Evolutionary conservation across 176 grass and related monocot genomes (phyloP).

Genomic region (Calamus simplicifolius): DNA sequence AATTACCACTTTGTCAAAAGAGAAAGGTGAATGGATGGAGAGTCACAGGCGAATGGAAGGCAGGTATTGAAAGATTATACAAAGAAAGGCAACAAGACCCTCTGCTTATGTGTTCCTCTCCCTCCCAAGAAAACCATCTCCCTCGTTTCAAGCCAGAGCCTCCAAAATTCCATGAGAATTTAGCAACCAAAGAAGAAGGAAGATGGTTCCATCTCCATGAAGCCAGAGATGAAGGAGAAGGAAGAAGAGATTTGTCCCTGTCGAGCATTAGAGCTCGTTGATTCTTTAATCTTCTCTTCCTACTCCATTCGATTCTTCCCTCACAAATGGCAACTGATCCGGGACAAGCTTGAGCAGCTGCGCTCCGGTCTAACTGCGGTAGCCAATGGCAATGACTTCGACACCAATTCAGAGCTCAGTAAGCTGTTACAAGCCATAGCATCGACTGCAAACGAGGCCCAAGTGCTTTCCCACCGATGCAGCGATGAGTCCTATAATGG

Average conservation of each 20-base stretch:
- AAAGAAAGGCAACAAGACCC: no score
- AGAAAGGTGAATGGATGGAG: no score
- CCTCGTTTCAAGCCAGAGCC: no score
- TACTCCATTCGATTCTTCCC: conserved; percentile 53
- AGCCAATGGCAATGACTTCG: neutral
- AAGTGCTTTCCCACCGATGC: conserved; percentile 43
- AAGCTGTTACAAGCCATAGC: conserved; percentile 25
- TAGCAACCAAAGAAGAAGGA: neutral
- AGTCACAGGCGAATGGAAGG: no score
- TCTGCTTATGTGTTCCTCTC: no score
- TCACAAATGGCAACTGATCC: conserved; percentile 68
- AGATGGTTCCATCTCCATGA: neutral
- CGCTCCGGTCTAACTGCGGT: conserved; percentile 27
- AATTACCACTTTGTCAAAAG: no score
- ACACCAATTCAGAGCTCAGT: conserved; percentile 11
- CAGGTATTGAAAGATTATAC: no score
- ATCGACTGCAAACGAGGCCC: conserved; percentile 19
- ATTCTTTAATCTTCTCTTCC: conserved; percentile 28
- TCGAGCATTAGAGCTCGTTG: conserved; percentile 23
- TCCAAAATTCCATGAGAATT: no score
- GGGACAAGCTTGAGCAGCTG: conserved; percentile 55
- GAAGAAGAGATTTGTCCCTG: neutral
- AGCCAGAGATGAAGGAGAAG: conserved; percentile 7
- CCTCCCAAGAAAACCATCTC: no score
- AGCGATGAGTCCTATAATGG: conserved; percentile 45